Conservation (phyloP, 345 rosid genomes). For the Abelmoschus esculentus region DNA sequence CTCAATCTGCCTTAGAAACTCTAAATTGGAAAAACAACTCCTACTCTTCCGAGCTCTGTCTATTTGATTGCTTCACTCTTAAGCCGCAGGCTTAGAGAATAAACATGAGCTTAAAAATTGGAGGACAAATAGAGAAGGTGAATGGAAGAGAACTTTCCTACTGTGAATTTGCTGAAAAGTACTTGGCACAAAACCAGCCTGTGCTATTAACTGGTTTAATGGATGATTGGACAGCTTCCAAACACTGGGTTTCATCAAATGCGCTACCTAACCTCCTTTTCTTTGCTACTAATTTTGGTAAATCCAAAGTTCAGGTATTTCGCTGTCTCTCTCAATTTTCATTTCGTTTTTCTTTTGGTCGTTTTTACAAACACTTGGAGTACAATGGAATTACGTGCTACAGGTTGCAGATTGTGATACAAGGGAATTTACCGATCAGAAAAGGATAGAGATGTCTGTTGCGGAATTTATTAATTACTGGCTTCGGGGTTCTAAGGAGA, state of each 20-base stretch:
- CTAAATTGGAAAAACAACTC: neutral
- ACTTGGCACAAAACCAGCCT: slow-evolving; percentile 61
- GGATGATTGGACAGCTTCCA: slow-evolving; percentile 74
- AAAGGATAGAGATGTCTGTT: slow-evolving; percentile 75
- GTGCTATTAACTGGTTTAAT: slow-evolving; percentile 65
- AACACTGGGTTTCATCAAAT: slow-evolving; percentile 58
- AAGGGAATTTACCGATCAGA: slow-evolving; percentile 81
- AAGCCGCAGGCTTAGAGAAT: neutral
- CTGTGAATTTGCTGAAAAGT: slow-evolving; percentile 52
- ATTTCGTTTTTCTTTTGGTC: neutral
- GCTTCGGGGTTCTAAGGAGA: slow-evolving; percentile 20
- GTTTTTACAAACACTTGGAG: slow-evolving; percentile 1
- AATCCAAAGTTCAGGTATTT: slow-evolving; percentile 72
- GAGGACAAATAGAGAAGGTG: slow-evolving; percentile 58
- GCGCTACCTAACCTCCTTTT: slow-evolving; percentile 56
- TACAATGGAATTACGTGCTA: neutral
- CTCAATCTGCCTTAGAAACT: neutral
- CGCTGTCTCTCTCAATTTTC: neutral
- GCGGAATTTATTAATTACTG: slow-evolving; percentile 52
- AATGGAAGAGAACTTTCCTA: slow-evolving; percentile 58
- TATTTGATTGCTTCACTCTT: neutral
- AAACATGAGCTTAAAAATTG: slow-evolving; percentile 51
- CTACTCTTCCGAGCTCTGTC: neutral
- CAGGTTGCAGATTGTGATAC: slow-evolving; percentile 84
- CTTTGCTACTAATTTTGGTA: slow-evolving; percentile 58